Percentiles rank a stretch among this genome's conserved stretches.
These are phyloP conservation scores for Chrysosporium keratinophilum DNA, from an alignment of 2,329 filamentous ascomycete species.

Conservation along the genomic window DNA sequence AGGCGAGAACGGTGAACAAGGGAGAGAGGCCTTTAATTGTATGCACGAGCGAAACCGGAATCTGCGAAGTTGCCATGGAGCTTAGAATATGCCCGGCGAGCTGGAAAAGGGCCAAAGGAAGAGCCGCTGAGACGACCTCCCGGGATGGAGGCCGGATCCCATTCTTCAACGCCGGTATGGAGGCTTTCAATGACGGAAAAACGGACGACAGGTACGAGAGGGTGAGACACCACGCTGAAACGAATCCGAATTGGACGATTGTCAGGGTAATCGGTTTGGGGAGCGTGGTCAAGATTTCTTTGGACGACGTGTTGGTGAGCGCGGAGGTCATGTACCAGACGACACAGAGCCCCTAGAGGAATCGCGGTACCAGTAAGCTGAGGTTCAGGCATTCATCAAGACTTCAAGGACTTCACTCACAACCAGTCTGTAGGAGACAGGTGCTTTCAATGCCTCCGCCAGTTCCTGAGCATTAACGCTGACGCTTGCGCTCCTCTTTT, in stretches of 20 bases:
- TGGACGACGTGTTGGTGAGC: conserved; percentile 93
- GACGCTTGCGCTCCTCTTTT: conserved; percentile 70
- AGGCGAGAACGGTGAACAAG: conserved; percentile 87
- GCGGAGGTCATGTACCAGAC: conserved; percentile 94
- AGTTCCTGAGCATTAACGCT: conserved; percentile 90
- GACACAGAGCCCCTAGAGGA: conserved; percentile 62
- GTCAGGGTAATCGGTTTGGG: conserved; percentile 86
- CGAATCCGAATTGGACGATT: conserved; percentile 84
- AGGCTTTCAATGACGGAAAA: conserved; percentile 59
- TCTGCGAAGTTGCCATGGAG: conserved; percentile 85
- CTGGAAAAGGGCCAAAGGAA: conserved; percentile 89
- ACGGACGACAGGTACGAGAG: conserved; percentile 63
- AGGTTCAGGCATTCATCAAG: neutral
- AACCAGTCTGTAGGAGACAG: conserved; percentile 76
- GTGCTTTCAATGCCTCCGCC: conserved; percentile 79
- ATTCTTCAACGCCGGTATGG: conserved; percentile 69
- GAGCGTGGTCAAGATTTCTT: conserved; percentile 87
- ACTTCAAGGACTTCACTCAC: conserved; percentile 37
- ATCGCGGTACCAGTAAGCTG: conserved; percentile 8
- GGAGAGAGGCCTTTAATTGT: conserved; percentile 97
- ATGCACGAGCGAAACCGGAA: conserved; percentile 92
- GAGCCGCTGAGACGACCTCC: conserved; percentile 73
- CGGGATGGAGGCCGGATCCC: conserved; percentile 70
- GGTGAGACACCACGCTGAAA: conserved; percentile 75
- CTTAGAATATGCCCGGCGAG: conserved; percentile 88